Conservation (phyloP, 768 basidiomycete genomes). For the Boletus vinaceobasis region DNA sequence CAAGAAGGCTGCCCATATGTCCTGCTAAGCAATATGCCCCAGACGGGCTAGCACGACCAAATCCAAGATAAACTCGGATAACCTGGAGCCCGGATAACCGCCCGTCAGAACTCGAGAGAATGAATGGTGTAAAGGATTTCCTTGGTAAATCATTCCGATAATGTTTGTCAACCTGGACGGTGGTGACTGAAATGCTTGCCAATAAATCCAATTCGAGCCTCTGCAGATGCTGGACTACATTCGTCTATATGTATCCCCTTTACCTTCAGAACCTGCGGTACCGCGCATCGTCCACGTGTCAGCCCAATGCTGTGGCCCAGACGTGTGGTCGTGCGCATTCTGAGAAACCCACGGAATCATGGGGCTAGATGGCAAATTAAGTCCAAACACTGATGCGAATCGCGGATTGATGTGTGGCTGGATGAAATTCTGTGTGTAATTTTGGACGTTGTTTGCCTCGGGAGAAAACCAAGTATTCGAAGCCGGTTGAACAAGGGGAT, state of each 20-base stretch:
- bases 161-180: slow-evolving; percentile 1
- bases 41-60: background rate
- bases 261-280: slow-evolving; percentile 22
- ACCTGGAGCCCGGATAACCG: background rate
- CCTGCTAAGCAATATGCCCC: background rate
- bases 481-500: slow-evolving; percentile 7
- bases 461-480: slow-evolving; percentile 20
- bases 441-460: slow-evolving; percentile 5
- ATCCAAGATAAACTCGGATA: background rate
- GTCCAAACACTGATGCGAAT: slow-evolving; percentile 65
- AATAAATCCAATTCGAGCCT: slow-evolving; percentile 16
- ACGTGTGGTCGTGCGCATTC: slow-evolving; percentile 8
- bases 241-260: slow-evolving; percentile 25
- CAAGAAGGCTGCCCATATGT: background rate
- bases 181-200: slow-evolving; percentile 8
- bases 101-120: background rate
- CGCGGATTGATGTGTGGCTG: slow-evolving; percentile 85
- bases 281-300: slow-evolving; percentile 40
- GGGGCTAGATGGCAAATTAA: slow-evolving; percentile 34
- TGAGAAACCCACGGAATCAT: slow-evolving; percentile 22
- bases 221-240: slow-evolving; percentile 21
- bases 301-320: slow-evolving; percentile 27
- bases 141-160: background rate
- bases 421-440: slow-evolving; percentile 36
- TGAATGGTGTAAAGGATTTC: background rate